phyloP scores from a whole-genome alignment of 2,329 filamentous ascomycete species.

The Clonostachys byssicola region DNA sequence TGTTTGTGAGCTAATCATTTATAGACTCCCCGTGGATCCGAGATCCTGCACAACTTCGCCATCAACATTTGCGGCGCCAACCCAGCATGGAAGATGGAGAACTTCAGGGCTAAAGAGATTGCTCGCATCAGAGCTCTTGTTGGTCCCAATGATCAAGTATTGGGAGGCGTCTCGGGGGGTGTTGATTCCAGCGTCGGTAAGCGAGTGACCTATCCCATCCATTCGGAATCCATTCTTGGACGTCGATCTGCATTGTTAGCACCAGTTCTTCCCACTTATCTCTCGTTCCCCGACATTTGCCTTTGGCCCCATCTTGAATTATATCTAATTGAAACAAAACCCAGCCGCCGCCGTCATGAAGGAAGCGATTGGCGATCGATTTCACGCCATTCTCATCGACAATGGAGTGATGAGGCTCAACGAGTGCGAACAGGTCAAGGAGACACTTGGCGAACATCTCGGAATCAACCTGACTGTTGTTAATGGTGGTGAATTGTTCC shows the following conservation, averaged over 20 bases:
- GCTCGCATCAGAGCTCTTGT: slow-evolving; percentile 75
- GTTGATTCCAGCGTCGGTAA: slow-evolving; percentile 75
- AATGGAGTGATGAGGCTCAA: slow-evolving; percentile 83
- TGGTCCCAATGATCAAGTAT: slow-evolving; percentile 76
- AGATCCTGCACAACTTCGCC: slow-evolving; percentile 78
- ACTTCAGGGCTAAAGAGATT: slow-evolving; percentile 80
- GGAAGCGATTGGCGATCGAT: slow-evolving; percentile 78
- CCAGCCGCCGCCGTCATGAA: slow-evolving; percentile 75
- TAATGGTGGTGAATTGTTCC: slow-evolving; percentile 73
- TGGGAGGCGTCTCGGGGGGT: slow-evolving; percentile 62
- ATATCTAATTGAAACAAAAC: too few relatives aligned
- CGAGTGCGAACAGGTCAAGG: slow-evolving; percentile 77
- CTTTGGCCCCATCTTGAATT: too few relatives aligned
- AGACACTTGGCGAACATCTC: slow-evolving; percentile 72
- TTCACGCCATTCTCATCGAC: slow-evolving; percentile 76
- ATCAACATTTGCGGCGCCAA: slow-evolving; percentile 75
- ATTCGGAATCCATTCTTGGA: too few relatives aligned
- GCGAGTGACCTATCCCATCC: too few relatives aligned
- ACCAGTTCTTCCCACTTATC: too few relatives aligned
- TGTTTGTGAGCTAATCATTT: slow-evolving; percentile 22
- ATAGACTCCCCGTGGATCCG: slow-evolving; percentile 64
- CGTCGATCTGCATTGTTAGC: too few relatives aligned
- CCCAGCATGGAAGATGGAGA: slow-evolving; percentile 79
- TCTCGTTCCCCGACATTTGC: too few relatives aligned
- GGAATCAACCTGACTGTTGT: slow-evolving; percentile 89